Percentiles rank a stretch among this genome's conserved stretches.
Conservation (phyloP, 257 asterid genomes). For the Penstemon davidsonii region DNA sequence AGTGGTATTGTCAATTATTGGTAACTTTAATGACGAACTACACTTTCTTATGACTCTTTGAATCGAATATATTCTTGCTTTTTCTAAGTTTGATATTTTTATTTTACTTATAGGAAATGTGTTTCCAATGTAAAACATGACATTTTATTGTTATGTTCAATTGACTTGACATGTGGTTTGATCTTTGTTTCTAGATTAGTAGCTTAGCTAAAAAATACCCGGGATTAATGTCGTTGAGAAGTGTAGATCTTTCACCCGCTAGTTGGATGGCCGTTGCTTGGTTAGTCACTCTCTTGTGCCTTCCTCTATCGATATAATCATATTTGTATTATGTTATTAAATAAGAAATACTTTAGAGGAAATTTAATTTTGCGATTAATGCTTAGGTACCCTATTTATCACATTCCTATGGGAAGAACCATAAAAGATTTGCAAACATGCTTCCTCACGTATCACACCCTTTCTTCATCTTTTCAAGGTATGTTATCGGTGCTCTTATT, state of each 20-base stretch:
- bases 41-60: not conserved
- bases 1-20: constrained; percentile 15
- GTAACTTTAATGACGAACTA: constrained; percentile 18
- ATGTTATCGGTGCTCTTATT: not conserved
- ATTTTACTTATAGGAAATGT: not conserved
- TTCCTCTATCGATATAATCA: not conserved
- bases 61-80: constrained; percentile 37
- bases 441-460: constrained; percentile 82
- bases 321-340: too few relatives aligned
- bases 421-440: constrained; percentile 59
- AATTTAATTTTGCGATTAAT: not conserved
- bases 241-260: constrained; percentile 83
- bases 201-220: constrained; percentile 54
- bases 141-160: constrained; percentile 17
- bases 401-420: constrained; percentile 64
- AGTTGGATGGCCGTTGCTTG: constrained; percentile 93
- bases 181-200: constrained; percentile 41
- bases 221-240: constrained; percentile 62
- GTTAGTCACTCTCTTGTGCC: constrained; percentile 35
- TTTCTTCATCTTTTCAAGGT: constrained; percentile 89
- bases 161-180: constrained; percentile 13
- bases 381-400: constrained; percentile 80
- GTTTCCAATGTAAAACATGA: not conserved
- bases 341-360: too few relatives aligned
- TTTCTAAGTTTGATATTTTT: not conserved